These are phyloP conservation scores for Calamus simplicifolius DNA, from an alignment of 176 grass and related monocot genomes.

Conservation along the genomic window DNA sequence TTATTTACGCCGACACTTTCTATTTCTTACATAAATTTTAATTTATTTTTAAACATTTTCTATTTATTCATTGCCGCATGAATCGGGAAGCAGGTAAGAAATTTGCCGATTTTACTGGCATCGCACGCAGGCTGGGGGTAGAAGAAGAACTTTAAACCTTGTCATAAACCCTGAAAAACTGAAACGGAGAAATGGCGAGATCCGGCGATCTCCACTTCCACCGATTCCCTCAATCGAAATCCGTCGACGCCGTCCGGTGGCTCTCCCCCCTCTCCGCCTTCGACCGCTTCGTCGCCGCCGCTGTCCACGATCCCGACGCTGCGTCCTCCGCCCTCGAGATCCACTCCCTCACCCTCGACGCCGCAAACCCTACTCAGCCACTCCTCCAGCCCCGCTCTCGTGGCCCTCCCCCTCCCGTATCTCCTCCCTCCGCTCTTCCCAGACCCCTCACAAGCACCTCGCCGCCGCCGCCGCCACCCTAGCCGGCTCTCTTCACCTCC, in stretches of 20 bases:
- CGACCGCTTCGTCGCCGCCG: constrained; percentile 40
- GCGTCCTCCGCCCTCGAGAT: constrained; percentile 16
- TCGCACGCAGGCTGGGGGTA: too few relatives aligned
- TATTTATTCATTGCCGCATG: too few relatives aligned
- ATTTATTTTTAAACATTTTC: too few relatives aligned
- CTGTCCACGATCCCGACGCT: constrained; percentile 35
- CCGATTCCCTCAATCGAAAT: constrained; percentile 40
- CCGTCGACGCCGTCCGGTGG: constrained; percentile 60
- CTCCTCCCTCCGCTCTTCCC: constrained; percentile 53
- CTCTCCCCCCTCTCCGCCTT: constrained; percentile 35
- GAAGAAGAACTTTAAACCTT: neutral
- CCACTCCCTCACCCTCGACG: constrained; percentile 26
- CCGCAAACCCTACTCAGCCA: neutral
- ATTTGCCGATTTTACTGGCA: too few relatives aligned
- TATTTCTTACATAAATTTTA: too few relatives aligned
- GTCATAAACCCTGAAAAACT: neutral
- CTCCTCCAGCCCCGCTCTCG: constrained; percentile 22
- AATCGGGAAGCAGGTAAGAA: too few relatives aligned
- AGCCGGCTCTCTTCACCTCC: constrained; percentile 43
- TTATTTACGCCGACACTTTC: too few relatives aligned
- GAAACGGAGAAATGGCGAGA: constrained; percentile 25
- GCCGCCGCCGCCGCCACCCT: constrained; percentile 28
- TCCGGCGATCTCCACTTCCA: constrained; percentile 25
- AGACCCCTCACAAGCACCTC: constrained; percentile 21
- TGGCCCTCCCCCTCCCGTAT: constrained; percentile 37